Evolutionary conservation across 2,329 filamentous ascomycete species (phyloP), one percentile per base, ranked within the genome.

Genomic region (Arachnopeziza araneosa): DNA sequence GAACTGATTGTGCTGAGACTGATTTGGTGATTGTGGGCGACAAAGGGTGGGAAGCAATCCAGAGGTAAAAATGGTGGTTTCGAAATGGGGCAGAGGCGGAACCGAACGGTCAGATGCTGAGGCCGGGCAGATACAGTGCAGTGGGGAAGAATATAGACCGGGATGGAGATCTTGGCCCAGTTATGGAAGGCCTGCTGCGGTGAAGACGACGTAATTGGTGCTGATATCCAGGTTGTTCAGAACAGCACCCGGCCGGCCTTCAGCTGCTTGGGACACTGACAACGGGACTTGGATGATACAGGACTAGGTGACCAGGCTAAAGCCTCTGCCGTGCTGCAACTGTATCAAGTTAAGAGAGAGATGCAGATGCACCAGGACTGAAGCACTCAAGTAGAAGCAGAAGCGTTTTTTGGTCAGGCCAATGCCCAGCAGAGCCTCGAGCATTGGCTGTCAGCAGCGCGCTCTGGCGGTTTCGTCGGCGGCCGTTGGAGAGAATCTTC

Each of bases 1-100:
- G 17, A 23, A 21, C 6, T 52, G 50, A 24, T 17, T n/a, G 9
- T 19, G 10, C 36, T 52, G 50, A n/a, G 24, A 12, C n/a, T 22
- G 50, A 52, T 24, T 52, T 52, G 50, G 50, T 12, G 10, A 23
- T 52, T 10, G 50, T 12, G 50, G 44, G 24, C n/a, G 22, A 30
- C 24, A 51, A 32, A 36, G 58, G 56, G 55, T 55, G 54, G 50
- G 49, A 53, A 59, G 57, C 56, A 58, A 50, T 44, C 26, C 8
- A 32, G 17, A 54, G 52, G 12, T 14, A 19, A 30, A 22, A 14
- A 54, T 14, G 24, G 32, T 54, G 22, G 12, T 24, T 54, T 26
- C 22, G 54, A 55, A 24, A n/a, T n/a, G 24, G 52, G 32, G 26
- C 24, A 22, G 10, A 24, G 52, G 52, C 24, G 9, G 26, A 30